Evolutionary conservation across 2,329 filamentous ascomycete species (phyloP).

Genomic region (Botrytis galanthina): DNA sequence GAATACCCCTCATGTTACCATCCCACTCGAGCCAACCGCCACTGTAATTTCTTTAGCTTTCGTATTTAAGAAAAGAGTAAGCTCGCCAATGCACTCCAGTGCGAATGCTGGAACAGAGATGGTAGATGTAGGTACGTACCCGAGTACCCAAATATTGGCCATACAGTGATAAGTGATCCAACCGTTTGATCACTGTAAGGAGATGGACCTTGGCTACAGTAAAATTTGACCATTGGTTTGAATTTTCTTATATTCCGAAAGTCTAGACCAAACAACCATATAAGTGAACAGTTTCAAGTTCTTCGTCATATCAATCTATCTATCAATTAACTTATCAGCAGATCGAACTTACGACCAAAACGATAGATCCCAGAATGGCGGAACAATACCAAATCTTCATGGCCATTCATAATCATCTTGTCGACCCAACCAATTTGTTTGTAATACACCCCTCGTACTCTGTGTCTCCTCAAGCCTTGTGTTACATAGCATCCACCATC

Average conservation of each 20-base stretch:
- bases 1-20: neutral
- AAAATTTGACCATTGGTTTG: neutral
- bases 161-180: neutral
- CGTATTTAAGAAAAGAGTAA: neutral
- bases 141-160: neutral
- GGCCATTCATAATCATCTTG: neutral
- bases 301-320: neutral
- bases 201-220: neutral
- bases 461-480: neutral
- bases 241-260: neutral
- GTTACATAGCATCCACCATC: neutral
- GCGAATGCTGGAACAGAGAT: neutral
- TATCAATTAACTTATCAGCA: neutral
- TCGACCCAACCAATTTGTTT: constrained; percentile 1
- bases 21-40: neutral
- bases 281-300: neutral
- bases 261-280: neutral
- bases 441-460: neutral
- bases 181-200: neutral
- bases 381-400: neutral
- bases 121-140: neutral
- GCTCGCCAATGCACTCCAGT: neutral
- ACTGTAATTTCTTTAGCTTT: constrained; percentile 6
- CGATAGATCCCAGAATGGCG: neutral
- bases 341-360: neutral